These are phyloP conservation scores for Biscogniauxia sp. DNA, from an alignment of 2,329 filamentous ascomycete species.

Conservation along the genomic window DNA sequence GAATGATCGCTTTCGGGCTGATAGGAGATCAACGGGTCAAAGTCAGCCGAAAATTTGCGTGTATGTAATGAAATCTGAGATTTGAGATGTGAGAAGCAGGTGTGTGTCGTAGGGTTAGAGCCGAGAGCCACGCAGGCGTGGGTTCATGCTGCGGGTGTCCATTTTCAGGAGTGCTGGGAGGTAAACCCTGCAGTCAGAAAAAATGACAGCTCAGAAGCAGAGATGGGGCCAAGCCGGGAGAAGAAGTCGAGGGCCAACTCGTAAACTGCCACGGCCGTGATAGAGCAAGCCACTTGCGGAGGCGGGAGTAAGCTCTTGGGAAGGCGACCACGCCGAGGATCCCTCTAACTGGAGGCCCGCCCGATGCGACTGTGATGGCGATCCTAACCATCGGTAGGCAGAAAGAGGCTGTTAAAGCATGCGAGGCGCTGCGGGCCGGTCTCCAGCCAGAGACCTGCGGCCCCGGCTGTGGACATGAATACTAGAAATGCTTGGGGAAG, in stretches of 20 bases:
- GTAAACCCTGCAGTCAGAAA: constrained; percentile 14
- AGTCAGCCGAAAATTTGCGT: neutral
- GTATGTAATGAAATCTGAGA: neutral
- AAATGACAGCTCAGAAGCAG: constrained; percentile 18
- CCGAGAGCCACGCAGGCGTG: constrained; percentile 17
- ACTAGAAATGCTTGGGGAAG: neutral
- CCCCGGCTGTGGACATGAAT: constrained; percentile 8
- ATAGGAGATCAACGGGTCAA: neutral
- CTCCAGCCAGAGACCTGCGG: constrained; percentile 18
- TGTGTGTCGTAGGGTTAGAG: constrained; percentile 15
- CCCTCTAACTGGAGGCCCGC: neutral
- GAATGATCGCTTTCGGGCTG: neutral
- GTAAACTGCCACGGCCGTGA: neutral
- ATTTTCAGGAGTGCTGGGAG: constrained; percentile 10
- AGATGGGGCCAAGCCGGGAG: constrained; percentile 4
- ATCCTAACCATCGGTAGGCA: constrained; percentile 14
- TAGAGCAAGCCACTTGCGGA: constrained; percentile 1
- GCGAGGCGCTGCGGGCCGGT: constrained; percentile 19
- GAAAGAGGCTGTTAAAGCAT: constrained; percentile 9
- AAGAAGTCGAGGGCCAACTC: constrained; percentile 3
- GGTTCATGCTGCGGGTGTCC: constrained; percentile 20
- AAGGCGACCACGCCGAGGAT: constrained; percentile 2
- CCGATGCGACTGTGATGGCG: constrained; percentile 18
- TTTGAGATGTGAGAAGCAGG: neutral
- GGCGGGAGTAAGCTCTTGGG: neutral